These are phyloP conservation scores for Jamesozyma jinghongensis DNA, from an alignment of 805 yeast genomes.

Conservation along the genomic window DNA sequence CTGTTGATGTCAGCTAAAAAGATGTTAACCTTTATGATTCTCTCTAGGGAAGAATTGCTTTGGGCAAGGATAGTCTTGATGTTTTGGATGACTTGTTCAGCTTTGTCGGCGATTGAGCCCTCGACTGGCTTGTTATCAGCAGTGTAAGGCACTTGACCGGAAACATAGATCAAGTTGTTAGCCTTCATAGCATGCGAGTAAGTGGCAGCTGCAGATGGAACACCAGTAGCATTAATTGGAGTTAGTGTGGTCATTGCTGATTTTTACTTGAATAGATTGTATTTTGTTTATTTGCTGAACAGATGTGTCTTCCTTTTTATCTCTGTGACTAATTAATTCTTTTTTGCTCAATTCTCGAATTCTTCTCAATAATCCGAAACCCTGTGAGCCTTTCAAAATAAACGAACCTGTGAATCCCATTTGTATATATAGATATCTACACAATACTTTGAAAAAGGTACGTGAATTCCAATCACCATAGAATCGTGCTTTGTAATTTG, in stretches of 20 bases:
- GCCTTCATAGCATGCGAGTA: constrained; percentile 94
- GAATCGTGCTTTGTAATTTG: too few relatives aligned
- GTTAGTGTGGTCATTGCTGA: constrained; percentile 22
- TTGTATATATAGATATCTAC: too few relatives aligned
- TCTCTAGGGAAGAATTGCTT: constrained; percentile 73
- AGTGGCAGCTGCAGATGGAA: constrained; percentile 96
- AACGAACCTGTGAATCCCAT: too few relatives aligned
- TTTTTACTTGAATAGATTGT: not conserved
- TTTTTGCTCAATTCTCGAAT: too few relatives aligned
- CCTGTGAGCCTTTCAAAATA: too few relatives aligned
- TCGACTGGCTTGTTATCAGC: constrained; percentile 71
- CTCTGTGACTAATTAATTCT: not conserved
- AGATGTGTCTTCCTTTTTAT: too few relatives aligned
- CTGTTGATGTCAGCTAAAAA: constrained; percentile 86
- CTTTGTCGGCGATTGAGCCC: constrained; percentile 67
- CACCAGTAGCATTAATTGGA: constrained; percentile 57
- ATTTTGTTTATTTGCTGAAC: too few relatives aligned
- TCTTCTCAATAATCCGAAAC: too few relatives aligned
- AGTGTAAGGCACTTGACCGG: constrained; percentile 92
- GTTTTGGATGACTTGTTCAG: constrained; percentile 66
- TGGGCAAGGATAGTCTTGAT: constrained; percentile 68
- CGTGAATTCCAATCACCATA: too few relatives aligned
- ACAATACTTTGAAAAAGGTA: too few relatives aligned
- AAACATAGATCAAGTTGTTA: constrained; percentile 78
- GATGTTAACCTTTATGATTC: constrained; percentile 77